Evolutionary conservation across 1,284 basidiomycete species (phyloP).

Genomic region (Ceratobasidium sp.): DNA sequence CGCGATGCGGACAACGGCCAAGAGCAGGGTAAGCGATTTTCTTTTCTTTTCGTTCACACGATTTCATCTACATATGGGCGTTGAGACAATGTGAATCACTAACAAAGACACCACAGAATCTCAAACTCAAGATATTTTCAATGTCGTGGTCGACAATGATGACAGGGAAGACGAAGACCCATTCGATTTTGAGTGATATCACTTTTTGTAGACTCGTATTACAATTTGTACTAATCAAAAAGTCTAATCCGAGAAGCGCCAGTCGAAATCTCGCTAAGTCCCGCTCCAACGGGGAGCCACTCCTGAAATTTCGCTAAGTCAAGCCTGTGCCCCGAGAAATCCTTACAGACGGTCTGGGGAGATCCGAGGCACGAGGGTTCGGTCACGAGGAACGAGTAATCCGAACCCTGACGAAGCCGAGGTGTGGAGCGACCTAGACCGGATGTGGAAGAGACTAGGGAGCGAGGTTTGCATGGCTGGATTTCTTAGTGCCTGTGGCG

Average conservation of each 20-base stretch:
- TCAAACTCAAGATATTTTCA: neutral
- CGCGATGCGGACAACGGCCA: neutral
- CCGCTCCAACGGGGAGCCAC: neutral
- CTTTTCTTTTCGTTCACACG: neutral
- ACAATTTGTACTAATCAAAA: constrained; percentile 22
- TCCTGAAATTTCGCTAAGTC: constrained; percentile 24
- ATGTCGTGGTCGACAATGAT: neutral
- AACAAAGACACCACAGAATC: neutral
- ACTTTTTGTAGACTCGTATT: constrained; percentile 14
- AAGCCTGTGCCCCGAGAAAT: constrained; percentile 16
- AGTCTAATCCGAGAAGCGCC: neutral
- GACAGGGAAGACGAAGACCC: neutral
- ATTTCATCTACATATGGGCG: no score
- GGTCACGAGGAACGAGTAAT: constrained; percentile 21
- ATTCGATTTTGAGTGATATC: constrained; percentile 6
- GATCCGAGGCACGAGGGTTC: constrained; percentile 26
- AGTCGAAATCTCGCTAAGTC: constrained; percentile 25
- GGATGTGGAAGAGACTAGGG: constrained; percentile 33
- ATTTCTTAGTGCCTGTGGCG: no score
- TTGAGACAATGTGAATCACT: neutral
- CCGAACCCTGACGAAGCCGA: constrained; percentile 21
- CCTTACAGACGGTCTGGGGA: constrained; percentile 20
- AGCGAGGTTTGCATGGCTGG: no score
- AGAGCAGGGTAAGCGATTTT: neutral
- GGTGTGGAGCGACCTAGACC: constrained; percentile 10